Base-by-base conservation (phyloP, 1,284 basidiomycete species). In the Laetiporus sulphureus region DNA sequence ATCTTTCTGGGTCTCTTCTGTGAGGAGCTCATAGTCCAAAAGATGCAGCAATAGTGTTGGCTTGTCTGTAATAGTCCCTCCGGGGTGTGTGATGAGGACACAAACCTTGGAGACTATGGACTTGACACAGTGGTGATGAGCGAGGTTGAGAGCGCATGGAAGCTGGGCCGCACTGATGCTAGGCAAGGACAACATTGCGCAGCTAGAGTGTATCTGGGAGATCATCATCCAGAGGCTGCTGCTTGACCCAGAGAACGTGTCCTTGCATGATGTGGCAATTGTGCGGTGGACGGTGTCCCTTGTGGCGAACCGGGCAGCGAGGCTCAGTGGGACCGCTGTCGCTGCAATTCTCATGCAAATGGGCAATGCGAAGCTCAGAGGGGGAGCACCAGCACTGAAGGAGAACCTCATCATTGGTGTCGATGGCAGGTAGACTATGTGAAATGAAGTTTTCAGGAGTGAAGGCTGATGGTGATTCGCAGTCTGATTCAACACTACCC, bases 401-500 rank as follows among this genome's bases (percentile, higher is more conserved):
- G 69, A 73, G 45, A 68, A 66, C 45, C 77, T 91, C 41, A 72
- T 78, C 33, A 78, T 96, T 34, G 93, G 94, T 40, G 79, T 96
- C 4, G 93, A 97, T 56, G 93, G 93, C 59, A 90, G 85, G 87
- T 83, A 44, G 22, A 59, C 43, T n/a, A n/a, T n/a, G n/a, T n/a
- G n/a, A n/a, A n/a, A n/a, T 6, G 21, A 18, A 5, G 19, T 41
- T 43, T 27, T 29, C n/a, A n/a, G n/a, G n/a, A n/a, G n/a, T n/a
- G n/a, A 24, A 20, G 25, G n/a, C 40, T 49, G 32, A 49, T 34
- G 25, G 38, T 50, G 24, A 8, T n/a, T 27, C 33, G 21, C 46
- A 92, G 90, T 63, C 72, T 99, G 55, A 84, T 92, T 50, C 88
- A 97, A 63, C 86, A 88, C 58, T 91, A 95, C 61, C 94, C 91